Base-by-base conservation (phyloP, 2,329 filamentous ascomycete species). In the Ilyonectria robusta region DNA sequence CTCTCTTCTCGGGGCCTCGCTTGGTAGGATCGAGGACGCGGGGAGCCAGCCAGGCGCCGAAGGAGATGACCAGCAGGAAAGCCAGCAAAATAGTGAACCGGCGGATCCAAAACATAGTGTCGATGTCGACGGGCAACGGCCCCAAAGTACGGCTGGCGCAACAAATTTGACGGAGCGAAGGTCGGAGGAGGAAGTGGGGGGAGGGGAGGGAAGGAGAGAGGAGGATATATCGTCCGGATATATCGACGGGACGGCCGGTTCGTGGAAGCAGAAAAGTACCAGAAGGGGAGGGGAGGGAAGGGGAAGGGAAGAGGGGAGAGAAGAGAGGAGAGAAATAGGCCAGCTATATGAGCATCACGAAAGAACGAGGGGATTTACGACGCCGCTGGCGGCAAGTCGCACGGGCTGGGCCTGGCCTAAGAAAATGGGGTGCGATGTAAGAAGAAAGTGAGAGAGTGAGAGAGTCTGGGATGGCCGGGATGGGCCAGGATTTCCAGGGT, bases 1-100 rank as follows among this genome's bases (percentile, higher is more conserved):
- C 82, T 56, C 87, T 85, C 79, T 91, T 90, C 57, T 89, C 88
- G 40, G 85, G 85, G 66, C 86, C 84, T 64, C 88, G 89, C n/a
- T 84, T 85, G n/a, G 87, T 87, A 2, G 92, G 92, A 66, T 92
- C 88, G 67, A 92, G 84, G 48, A 85, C 78, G 59, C 84, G 83
- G 50, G 89, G 86, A 7, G 92, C 76, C 33, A 84, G 79, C 76
- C 84, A 86, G 54, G 86, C 79, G 55, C 84, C 66, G 70, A 89
- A 83, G 65, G 86, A 80, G 72, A 89, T 62, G 50, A 82, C 62
- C 67, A 84, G 69, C 71, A 87, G 71, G 69, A 84, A 71, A 71
- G 79, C 72, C 69, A 79, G 64, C 58, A 81, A 73, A 55, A 85
- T 78, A 63, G 80, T 77, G 69, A 84, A 74, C 57, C 84, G 84